These are phyloP conservation scores for Domatiomyces globalis DNA, from an alignment of 2,329 filamentous ascomycete species.

Conservation along the genomic window DNA sequence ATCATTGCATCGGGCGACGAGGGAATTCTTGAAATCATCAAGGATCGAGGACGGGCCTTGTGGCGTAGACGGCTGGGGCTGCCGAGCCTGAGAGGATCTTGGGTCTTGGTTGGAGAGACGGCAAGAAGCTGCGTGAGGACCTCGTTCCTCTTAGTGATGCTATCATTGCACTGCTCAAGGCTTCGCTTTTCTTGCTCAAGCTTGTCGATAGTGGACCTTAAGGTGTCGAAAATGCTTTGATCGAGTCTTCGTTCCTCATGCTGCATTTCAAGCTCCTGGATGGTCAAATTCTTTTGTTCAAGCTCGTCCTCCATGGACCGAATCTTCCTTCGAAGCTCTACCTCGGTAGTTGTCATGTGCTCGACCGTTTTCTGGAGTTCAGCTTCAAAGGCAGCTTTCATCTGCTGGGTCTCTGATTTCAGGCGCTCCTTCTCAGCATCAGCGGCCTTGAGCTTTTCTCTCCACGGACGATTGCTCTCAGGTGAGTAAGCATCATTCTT, in stretches of 20 bases:
- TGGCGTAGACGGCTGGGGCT: constrained; percentile 13
- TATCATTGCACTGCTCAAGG: constrained; percentile 23
- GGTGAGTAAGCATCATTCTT: constrained; percentile 31
- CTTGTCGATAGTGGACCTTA: constrained; percentile 19
- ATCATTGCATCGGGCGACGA: constrained; percentile 15
- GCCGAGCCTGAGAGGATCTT: constrained; percentile 11
- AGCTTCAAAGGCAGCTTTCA: constrained; percentile 23
- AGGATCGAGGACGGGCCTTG: constrained; percentile 19
- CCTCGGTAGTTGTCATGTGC: constrained; percentile 20
- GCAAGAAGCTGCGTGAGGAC: constrained; percentile 25
- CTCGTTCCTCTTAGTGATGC: constrained; percentile 24
- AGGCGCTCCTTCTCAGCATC: constrained; percentile 22
- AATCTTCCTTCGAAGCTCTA: constrained; percentile 21
- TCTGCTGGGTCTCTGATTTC: constrained; percentile 21
- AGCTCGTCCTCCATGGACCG: constrained; percentile 22
- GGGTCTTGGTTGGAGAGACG: constrained; percentile 21
- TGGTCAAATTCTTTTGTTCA: constrained; percentile 20
- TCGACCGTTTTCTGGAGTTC: constrained; percentile 23
- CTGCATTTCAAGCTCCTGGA: constrained; percentile 23
- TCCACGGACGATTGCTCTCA: constrained; percentile 13
- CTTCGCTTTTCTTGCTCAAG: constrained; percentile 21
- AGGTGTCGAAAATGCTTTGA: constrained; percentile 12
- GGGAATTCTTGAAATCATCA: constrained; percentile 20
- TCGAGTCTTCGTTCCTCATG: constrained; percentile 19
- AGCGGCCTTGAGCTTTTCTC: constrained; percentile 19